Evolutionary conservation across 2,329 filamentous ascomycete genomes (phyloP).

Genomic region (Fusarium scirpi): DNA sequence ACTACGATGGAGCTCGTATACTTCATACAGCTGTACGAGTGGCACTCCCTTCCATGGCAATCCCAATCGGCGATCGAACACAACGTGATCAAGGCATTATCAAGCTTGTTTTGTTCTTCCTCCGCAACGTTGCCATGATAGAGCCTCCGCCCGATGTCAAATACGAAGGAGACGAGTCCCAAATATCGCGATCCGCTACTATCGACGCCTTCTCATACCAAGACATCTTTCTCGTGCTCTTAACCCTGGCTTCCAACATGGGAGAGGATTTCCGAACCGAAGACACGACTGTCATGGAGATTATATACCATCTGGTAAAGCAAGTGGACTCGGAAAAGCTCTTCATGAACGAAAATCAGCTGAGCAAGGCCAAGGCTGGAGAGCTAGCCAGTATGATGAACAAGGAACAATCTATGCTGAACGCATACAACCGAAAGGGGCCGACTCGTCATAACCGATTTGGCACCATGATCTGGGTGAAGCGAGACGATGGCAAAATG

Average conservation of each 20-base stretch:
- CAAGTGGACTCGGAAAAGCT: conserved; percentile 85
- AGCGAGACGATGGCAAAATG: conserved; percentile 85
- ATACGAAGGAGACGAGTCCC: conserved; percentile 88
- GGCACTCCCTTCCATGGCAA: conserved; percentile 86
- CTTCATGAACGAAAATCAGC: conserved; percentile 83
- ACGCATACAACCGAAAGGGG: conserved; percentile 79
- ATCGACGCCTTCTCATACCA: conserved; percentile 92
- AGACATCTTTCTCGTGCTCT: conserved; percentile 85
- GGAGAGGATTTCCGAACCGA: conserved; percentile 92
- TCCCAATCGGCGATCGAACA: conserved; percentile 79
- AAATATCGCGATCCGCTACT: conserved; percentile 86
- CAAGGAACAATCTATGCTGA: conserved; percentile 86
- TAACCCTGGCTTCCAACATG: conserved; percentile 92
- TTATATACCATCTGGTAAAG: conserved; percentile 92
- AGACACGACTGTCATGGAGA: conserved; percentile 90
- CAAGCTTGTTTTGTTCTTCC: conserved; percentile 87
- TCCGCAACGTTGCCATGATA: conserved; percentile 91
- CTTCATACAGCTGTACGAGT: conserved; percentile 84
- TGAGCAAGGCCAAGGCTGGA: conserved; percentile 74
- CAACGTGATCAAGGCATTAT: conserved; percentile 91
- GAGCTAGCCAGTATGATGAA: conserved; percentile 81
- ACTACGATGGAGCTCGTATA: conserved; percentile 81
- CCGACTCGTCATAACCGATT: conserved; percentile 93
- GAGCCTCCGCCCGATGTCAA: conserved; percentile 77
- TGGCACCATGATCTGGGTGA: conserved; percentile 97